Conservation (phyloP, 176 grass and related monocot species). For the Rhynchospora breviuscula region DNA sequence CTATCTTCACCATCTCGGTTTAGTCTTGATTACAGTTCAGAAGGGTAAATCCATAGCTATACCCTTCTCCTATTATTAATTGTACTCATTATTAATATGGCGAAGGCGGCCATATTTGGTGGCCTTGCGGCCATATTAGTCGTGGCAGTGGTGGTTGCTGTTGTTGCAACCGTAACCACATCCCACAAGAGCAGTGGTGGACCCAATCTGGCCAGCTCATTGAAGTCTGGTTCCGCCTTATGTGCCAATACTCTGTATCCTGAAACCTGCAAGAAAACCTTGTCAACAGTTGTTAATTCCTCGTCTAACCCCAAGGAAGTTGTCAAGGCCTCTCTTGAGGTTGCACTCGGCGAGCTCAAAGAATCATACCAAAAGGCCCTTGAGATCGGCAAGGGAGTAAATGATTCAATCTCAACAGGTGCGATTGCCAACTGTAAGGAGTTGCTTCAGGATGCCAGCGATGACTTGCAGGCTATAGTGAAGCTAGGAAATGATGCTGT, state of each 20-base stretch:
- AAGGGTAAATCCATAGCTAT: constrained; percentile 12
- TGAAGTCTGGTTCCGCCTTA: constrained; percentile 38
- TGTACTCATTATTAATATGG: constrained; percentile 34
- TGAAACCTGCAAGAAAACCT: constrained; percentile 50
- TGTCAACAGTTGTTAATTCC: constrained; percentile 35
- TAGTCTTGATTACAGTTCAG: constrained; percentile 10
- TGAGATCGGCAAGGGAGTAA: constrained; percentile 33
- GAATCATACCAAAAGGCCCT: constrained; percentile 18
- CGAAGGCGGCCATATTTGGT: constrained; percentile 41
- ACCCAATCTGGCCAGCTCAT: constrained; percentile 16
- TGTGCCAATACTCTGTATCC: constrained; percentile 66
- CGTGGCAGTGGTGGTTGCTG: constrained; percentile 56
- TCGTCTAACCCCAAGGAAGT: constrained; percentile 37
- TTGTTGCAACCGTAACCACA: constrained; percentile 45
- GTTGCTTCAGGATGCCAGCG: constrained; percentile 48
- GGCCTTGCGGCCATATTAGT: constrained; percentile 48
- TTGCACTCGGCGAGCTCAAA: constrained; percentile 44
- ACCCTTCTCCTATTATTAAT: constrained; percentile 7
- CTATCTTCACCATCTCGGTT: neutral
- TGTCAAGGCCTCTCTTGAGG: constrained; percentile 36
- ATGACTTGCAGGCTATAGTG: constrained; percentile 41
- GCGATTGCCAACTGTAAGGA: constrained; percentile 62
- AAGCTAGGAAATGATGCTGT: constrained; percentile 26
- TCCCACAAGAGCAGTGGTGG: constrained; percentile 7
- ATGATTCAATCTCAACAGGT: constrained; percentile 30